Base-by-base conservation (phyloP, 805 yeast species). In the Kodamaea hsintzibuensis region DNA sequence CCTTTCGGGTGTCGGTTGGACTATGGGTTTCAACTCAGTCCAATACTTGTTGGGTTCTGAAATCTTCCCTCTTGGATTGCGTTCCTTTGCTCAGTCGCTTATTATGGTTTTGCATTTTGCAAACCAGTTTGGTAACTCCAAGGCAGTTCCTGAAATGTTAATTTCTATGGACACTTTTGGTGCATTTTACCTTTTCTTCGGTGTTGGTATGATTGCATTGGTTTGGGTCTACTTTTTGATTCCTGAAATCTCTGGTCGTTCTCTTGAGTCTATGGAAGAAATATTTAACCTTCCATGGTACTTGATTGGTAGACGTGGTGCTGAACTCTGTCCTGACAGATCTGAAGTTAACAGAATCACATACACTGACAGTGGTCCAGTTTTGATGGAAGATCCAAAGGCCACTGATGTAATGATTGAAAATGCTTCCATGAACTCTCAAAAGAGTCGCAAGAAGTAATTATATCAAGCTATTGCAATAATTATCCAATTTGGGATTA, bases 31-130 rank as follows among this genome's bases (percentile, higher is more conserved):
- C 77, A 82, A 82, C 66, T 70, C 82, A 0, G 70, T 81, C 48
- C 85, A 82, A 62, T 82, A 82, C 61, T 70, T 82, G 58, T 66
- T 82, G 59, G 81, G 81, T 55, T 74, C 85, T 3, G 86, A 82
- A 61, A 73, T 82, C 51, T 74, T 82, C 62, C 86, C 86, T 18
- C 66, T 82, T 60, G 71, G 77, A 53, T 70, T 78, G 38, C 72
- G 85, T 57, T 74, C 77, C 38, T 66, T 79, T 57, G 84, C 81
- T 25, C 78, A 80, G 46, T 74, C 83, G 2, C 55, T 78, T 22
- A 73, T 79, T 57, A 82, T 82, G 86, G 76, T 74, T 2, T 73
- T 82, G 63, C 86, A 82, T 61, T 82, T 78, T 60, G 78, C 79
- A 27, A 81, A 80, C 66, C 86, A 82, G 62, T 82, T 76, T 59